Percentiles rank a stretch among this genome's conserved stretches.
Conservation (phyloP, 176 grass and related monocot species). For the Aegilops longissima region DNA sequence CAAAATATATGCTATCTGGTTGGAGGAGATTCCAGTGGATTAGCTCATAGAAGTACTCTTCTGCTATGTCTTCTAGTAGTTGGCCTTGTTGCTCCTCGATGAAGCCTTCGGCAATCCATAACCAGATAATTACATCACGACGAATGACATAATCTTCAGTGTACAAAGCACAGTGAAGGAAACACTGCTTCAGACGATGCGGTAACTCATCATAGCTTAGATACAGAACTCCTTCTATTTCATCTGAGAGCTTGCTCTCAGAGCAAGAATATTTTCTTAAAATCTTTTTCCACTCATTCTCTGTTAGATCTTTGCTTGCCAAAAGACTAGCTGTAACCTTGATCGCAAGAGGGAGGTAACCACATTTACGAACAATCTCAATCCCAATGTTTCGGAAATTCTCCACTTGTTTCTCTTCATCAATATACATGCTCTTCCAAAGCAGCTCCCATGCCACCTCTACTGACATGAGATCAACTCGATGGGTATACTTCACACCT, state of each 20-base stretch:
- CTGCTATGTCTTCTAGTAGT: too few species aligned
- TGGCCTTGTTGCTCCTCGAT: too few species aligned
- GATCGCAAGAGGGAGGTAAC: slow-evolving; percentile 43
- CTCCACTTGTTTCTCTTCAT: too few species aligned
- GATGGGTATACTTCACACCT: too few species aligned
- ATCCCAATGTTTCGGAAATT: background rate
- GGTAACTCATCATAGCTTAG: slow-evolving; percentile 43
- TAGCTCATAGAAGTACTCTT: slow-evolving; percentile 20
- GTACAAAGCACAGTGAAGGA: slow-evolving; percentile 28
- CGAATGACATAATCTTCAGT: background rate
- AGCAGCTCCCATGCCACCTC: too few species aligned
- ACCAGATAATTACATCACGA: rapidly evolving
- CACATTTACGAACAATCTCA: slow-evolving; percentile 41
- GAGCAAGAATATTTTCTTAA: slow-evolving; percentile 9
- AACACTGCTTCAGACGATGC: slow-evolving; percentile 30
- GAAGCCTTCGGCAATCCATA: too few species aligned
- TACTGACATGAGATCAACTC: too few species aligned
- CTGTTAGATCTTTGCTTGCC: background rate
- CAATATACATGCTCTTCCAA: too few species aligned
- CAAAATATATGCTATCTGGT: rapidly evolving
- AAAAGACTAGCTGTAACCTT: slow-evolving; percentile 9
- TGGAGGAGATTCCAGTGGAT: slow-evolving; percentile 39
- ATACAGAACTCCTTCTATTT: slow-evolving; percentile 9
- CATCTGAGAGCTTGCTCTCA: background rate
- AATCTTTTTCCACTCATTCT: slow-evolving; percentile 32